Base-by-base conservation (phyloP, 352 stramenopile species). In the Pythium graminicola region DNA sequence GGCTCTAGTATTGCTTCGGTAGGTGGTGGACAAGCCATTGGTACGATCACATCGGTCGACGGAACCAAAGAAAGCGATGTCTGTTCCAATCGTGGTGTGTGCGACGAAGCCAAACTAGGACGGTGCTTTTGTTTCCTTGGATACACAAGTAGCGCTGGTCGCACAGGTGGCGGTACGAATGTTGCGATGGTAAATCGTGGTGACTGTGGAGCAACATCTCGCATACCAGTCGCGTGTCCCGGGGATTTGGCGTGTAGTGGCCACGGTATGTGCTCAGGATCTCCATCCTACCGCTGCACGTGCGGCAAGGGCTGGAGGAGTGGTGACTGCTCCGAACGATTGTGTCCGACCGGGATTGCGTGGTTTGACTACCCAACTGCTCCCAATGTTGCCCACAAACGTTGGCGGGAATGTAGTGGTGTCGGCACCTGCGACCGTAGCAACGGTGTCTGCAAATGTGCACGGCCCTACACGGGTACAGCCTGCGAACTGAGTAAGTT, bases 241-340 rank as follows among this genome's bases (percentile, higher is more conserved):
- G 81, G 81, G 4, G 81, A 91, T 19, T 45, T 91, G 5, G 59
- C 73, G 8, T 90, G 80, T 50, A 90, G 75, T 43, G 82, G 85
- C 1, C 85, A 96, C 26, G 86, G 86, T 7, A 79, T 62, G 6
- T 95, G 84, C 60, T 85, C 73, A 1, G 70, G 67, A 9, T 54
- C 38, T 3, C 76, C 65, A 8, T 66, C 62, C 0, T 90, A 79
- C 28, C 70, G 66, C 11, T 95, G 84, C 50, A 57, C 69, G 1
- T 95, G 86, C 28, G 62, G 76, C 4, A 67, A 84, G 27, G 83
- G 79, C 17, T 95, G 86, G 84, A 64, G 62, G n/a, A 65, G 63
- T 3, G 73, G 71, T 24, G 86, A 93, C 50, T 95, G 86, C 54
- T 85, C 76, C 4, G 78, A 89, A 36, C 69, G 85, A 23, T n/a